Evolutionary conservation across 768 basidiomycete genomes (phyloP).

Genomic region (Kwoniella sp.): DNA sequence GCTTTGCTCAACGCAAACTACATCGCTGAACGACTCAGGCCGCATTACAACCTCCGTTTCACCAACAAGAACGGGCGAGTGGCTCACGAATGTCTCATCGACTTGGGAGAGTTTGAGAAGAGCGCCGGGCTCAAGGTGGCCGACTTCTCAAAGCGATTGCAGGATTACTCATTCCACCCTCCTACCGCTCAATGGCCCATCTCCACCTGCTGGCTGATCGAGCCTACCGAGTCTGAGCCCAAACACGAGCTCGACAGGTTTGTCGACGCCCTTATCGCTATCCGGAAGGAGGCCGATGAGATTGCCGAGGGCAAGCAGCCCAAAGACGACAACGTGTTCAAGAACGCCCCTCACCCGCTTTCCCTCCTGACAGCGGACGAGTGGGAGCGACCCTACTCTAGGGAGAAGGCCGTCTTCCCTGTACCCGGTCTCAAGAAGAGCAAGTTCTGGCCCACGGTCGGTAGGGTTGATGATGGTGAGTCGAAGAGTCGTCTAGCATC

Average conservation of each 20-base stretch:
- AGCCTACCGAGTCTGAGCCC: slow-evolving; percentile 94
- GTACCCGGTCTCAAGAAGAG: slow-evolving; percentile 72
- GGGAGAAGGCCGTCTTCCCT: slow-evolving; percentile 86
- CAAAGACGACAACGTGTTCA: slow-evolving; percentile 82
- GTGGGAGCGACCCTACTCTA: slow-evolving; percentile 92
- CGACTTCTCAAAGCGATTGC: slow-evolving; percentile 94
- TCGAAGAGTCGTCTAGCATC: slow-evolving; percentile 1
- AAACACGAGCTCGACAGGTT: slow-evolving; percentile 93
- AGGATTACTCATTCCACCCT: slow-evolving; percentile 54
- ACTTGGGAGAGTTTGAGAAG: slow-evolving; percentile 92
- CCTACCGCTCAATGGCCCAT: slow-evolving; percentile 99
- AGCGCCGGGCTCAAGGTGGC: slow-evolving; percentile 77
- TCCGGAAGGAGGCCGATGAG: slow-evolving; percentile 84
- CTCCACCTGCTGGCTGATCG: slow-evolving; percentile 72
- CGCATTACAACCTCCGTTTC: slow-evolving; percentile 79
- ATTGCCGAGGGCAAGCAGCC: slow-evolving; percentile 82
- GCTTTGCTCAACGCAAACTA: slow-evolving; percentile 96
- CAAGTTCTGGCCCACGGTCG: slow-evolving; percentile 96
- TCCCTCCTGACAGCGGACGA: slow-evolving; percentile 68
- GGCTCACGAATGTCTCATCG: slow-evolving; percentile 92
- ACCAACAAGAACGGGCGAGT: slow-evolving; percentile 87
- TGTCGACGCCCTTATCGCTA: slow-evolving; percentile 97
- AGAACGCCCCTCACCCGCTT: slow-evolving; percentile 89
- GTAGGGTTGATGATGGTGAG: slow-evolving; percentile 87
- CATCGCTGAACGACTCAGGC: slow-evolving; percentile 81